Evolutionary conservation across 257 asterid genomes (phyloP).

Genomic region (Solanum paucissectum): DNA sequence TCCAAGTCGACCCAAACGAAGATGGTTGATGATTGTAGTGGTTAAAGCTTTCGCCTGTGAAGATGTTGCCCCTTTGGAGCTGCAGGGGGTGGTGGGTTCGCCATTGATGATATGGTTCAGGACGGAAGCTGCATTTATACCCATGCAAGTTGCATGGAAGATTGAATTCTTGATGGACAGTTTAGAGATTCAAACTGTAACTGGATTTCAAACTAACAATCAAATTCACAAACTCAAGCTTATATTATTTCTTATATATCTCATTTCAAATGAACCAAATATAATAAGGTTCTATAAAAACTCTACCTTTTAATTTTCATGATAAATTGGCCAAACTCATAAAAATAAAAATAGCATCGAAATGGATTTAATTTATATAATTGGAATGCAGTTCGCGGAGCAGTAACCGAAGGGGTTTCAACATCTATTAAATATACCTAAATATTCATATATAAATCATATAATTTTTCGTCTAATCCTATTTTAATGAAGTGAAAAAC

Average conservation of each 20-base stretch:
- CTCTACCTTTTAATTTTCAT: too few species aligned
- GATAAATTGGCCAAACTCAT: too few species aligned
- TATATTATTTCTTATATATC: too few species aligned
- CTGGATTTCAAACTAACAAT: neutral
- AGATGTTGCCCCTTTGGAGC: constrained; percentile 5
- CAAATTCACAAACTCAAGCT: neutral
- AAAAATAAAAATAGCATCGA: too few species aligned
- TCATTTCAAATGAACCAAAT: neutral
- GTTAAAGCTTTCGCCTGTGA: constrained; percentile 22
- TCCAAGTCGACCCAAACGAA: constrained; percentile 41
- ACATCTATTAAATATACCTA: too few species aligned
- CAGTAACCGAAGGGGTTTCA: too few species aligned
- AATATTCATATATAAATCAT: too few species aligned
- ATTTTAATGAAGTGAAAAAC: too few species aligned
- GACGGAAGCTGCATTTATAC: constrained; percentile 19
- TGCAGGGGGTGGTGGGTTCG: constrained; percentile 13
- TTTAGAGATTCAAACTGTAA: neutral
- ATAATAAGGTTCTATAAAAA: too few species aligned
- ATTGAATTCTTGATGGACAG: neutral
- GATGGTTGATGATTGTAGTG: constrained; percentile 39
- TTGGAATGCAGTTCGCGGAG: too few species aligned
- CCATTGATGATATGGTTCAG: constrained; percentile 13
- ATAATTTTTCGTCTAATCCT: too few species aligned
- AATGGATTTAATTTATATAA: too few species aligned
- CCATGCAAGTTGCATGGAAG: neutral